Evolutionary conservation across 345 rosid genomes (phyloP), one percentile per base, ranked within the genome.

Genomic region (Pugionium dolabratum): DNA sequence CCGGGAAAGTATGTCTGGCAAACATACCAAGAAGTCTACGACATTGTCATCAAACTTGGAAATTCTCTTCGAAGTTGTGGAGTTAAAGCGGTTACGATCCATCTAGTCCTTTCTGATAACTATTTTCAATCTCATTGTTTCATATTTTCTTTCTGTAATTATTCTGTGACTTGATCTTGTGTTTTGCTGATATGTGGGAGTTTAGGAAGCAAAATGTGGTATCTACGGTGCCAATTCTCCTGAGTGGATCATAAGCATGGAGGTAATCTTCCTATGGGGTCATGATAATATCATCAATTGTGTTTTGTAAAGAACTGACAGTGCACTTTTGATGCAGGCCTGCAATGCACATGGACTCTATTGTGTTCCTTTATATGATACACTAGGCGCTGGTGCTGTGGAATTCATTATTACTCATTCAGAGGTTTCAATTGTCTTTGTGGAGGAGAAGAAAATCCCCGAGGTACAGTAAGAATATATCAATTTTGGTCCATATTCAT

Each of bases 161-260:
- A 51, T n/a, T 30, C 9, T 1, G 37, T 51, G 11, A 5, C 55
- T 31, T 51, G 5, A 51, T 39, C 25, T 56, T 64, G 26, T 10
- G 1, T 50, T 39, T 39, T 39, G 7, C 0, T 1, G 6, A 36
- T 27, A 40, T 60, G 59, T 69, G 50, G 37, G 41, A 61, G 45
- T 73, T 43, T 72, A 90, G 97, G 82, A 86, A 60, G 87, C 54
- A 3, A 86, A 83, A 79, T 90, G 97, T 71, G 95, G 97, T 51
- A 84, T 87, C 59, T 90, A 75, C 53, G 97, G 97, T 54, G 85
- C 84, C 64, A 90, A 90, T 37, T 80, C 76, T 42, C 34, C 93
- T 2, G 90, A 88, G 67, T 90, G 97, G 97, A 73, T 88, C 66
- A 82, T 90, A 60, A 86, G 97, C 85, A 88, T 90, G 97, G 90